Evolutionary conservation across 2,329 filamentous ascomycete species (phyloP).

Genomic region (Fusarium cyanostomum): DNA sequence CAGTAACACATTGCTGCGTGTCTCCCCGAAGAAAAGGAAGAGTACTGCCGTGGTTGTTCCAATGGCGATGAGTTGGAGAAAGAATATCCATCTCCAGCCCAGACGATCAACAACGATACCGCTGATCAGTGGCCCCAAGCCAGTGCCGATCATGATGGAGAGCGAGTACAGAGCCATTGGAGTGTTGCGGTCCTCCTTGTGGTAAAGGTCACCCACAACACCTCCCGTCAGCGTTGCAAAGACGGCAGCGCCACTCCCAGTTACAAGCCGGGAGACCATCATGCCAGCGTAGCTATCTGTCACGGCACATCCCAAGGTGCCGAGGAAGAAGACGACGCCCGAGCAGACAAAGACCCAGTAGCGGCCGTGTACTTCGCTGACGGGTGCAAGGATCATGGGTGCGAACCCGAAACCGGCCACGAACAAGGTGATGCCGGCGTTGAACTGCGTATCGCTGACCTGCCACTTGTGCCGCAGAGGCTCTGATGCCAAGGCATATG

Average conservation of each 20-base stretch:
- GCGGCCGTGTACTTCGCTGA: slow-evolving; percentile 67
- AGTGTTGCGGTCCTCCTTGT: slow-evolving; percentile 69
- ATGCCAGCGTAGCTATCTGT: slow-evolving; percentile 69
- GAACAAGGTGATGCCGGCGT: slow-evolving; percentile 71
- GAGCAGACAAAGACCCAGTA: slow-evolving; percentile 46
- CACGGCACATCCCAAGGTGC: slow-evolving; percentile 65
- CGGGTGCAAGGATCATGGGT: slow-evolving; percentile 74
- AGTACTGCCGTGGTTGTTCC: slow-evolving; percentile 64
- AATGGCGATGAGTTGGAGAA: slow-evolving; percentile 69
- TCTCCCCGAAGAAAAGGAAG: slow-evolving; percentile 71
- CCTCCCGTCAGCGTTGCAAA: slow-evolving; percentile 63
- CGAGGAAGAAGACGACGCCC: slow-evolving; percentile 48
- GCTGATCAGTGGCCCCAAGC: slow-evolving; percentile 67
- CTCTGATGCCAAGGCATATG: slow-evolving; percentile 65
- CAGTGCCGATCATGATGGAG: slow-evolving; percentile 69
- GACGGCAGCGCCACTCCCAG: slow-evolving; percentile 68
- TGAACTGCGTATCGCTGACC: slow-evolving; percentile 64
- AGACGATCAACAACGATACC: slow-evolving; percentile 67
- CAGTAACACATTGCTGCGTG: slow-evolving; percentile 72
- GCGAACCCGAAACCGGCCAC: slow-evolving; percentile 71
- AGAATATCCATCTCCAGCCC: slow-evolving; percentile 75
- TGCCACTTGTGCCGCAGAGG: slow-evolving; percentile 67
- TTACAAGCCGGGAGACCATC: slow-evolving; percentile 69
- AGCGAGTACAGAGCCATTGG: slow-evolving; percentile 75
- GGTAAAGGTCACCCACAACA: slow-evolving; percentile 73